These are phyloP conservation scores for Arthrobotrys megalospora DNA, from an alignment of 2,329 filamentous ascomycete genomes.

Conservation along the genomic window DNA sequence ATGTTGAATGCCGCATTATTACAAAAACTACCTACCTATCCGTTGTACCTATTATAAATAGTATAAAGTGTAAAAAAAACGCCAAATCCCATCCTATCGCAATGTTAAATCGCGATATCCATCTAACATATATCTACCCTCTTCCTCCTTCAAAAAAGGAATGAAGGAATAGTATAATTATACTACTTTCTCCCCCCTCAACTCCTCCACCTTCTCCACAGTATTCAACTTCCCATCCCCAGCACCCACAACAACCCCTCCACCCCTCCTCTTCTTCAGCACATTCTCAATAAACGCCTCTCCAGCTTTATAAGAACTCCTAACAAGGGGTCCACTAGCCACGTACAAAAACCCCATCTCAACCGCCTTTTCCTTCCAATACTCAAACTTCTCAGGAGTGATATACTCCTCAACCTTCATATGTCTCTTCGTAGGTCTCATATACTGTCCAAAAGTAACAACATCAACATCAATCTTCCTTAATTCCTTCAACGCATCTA, in stretches of 20 bases:
- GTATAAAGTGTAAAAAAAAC: neutral
- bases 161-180: neutral
- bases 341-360: constrained; percentile 98
- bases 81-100: neutral
- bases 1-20: constrained; percentile 34
- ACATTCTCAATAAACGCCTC: constrained; percentile 99
- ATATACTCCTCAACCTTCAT: constrained; percentile 98
- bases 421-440: constrained; percentile 97
- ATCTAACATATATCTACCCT: neutral
- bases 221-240: constrained; percentile 46
- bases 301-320: constrained; percentile 97
- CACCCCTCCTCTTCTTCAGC: constrained; percentile 80
- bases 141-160: neutral
- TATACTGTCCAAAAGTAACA: constrained; percentile 99
- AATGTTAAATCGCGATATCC: constrained; percentile 38
- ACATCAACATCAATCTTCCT: constrained; percentile 88
- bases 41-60: constrained; percentile 21
- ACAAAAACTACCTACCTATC: neutral
- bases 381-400: constrained; percentile 89
- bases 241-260: constrained; percentile 47
- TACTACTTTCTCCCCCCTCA: constrained; percentile 40
- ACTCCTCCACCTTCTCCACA: constrained; percentile 50
- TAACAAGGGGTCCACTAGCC: constrained; percentile 90
- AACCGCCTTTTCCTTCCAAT: constrained; percentile 89
- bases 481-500: constrained; percentile 80